Evolutionary conservation across 306 rosid genomes (phyloP), one percentile per base, ranked within the genome.

Genomic region (Lotus japonicus): DNA sequence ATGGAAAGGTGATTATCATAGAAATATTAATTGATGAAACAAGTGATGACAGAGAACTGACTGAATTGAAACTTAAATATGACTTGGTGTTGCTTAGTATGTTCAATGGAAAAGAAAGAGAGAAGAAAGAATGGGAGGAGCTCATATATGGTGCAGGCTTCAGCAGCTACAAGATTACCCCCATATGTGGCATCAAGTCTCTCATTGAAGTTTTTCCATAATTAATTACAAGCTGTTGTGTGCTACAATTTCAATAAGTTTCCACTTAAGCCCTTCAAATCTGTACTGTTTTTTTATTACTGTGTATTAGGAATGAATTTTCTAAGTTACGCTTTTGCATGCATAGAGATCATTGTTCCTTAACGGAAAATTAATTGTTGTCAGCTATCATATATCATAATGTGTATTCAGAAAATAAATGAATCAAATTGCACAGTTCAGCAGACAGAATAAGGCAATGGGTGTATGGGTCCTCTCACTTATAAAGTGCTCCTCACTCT

Each of bases 131-230:
- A 13, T 89, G 88, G 92, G 74, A 79, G 54, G 79, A 72, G 5
- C 72, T 89, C 7, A 74, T 86, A 14, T 52, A 48, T 0, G 73
- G 81, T 9, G 87, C 92, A 4, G 96, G 92, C 1, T 84, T 82
- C 39, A 74, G 78, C 15, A 33, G 14, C 52, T 84, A 77, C 81
- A 79, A 81, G 58, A 77, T 82, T 4, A 71, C 54, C 0, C 74
- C 86, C 0, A 60, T 76, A 0, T 42, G 74, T 66, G 85, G 88
- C 11, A 64, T 79, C 12, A 80, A 77, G 66, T 89, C 92, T 16
- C 82, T 89, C 4, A 72, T 86, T 35, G 90, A 84, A 68, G 82
- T 84, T 62, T 86, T 38, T 62, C 88, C 85, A 63, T 88, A 41
- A 68, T 62, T 63, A 19, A 7, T 52, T 53, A 26, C 11, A 53